Evolutionary conservation across 2,329 filamentous ascomycete genomes (phyloP).

Genomic region (Herpotrichia juniperi): DNA sequence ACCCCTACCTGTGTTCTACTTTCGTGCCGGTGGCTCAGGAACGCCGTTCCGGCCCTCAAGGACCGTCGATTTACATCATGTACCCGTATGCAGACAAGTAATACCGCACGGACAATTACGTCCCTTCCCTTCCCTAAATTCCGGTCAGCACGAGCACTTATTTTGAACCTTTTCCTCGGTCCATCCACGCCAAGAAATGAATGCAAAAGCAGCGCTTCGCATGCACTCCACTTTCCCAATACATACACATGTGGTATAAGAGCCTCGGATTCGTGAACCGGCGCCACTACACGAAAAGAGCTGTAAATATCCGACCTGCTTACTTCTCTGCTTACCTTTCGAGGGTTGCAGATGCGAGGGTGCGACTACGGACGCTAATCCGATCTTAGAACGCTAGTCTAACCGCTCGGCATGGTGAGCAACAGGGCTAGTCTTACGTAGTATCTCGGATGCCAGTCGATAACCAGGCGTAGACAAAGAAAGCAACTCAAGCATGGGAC

Average conservation of each 20-base stretch:
- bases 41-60: slow-evolving; percentile 35
- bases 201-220: slow-evolving; percentile 7
- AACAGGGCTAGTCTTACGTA: slow-evolving; percentile 23
- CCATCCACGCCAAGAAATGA: background rate
- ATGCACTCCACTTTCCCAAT: slow-evolving; percentile 16
- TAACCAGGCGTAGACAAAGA: slow-evolving; percentile 3
- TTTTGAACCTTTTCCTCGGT: background rate
- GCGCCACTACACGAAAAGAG: background rate
- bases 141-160: slow-evolving; percentile 20
- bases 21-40: slow-evolving; percentile 19
- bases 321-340: background rate
- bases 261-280: slow-evolving; percentile 12
- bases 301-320: background rate
- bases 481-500: too few species aligned
- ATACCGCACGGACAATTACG: slow-evolving; percentile 33
- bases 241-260: background rate
- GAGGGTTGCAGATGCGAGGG: too few species aligned
- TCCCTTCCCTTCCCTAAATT: slow-evolving; percentile 21
- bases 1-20: background rate
- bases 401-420: background rate
- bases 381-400: background rate
- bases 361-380: too few species aligned
- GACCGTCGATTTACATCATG: too few species aligned
- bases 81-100: slow-evolving; percentile 1
- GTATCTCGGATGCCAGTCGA: slow-evolving; percentile 19